Percentiles rank a stretch among this genome's conserved stretches.
Evolutionary conservation across 768 basidiomycete species (phyloP).

Genomic region (Leucocoprinus leucothites): DNA sequence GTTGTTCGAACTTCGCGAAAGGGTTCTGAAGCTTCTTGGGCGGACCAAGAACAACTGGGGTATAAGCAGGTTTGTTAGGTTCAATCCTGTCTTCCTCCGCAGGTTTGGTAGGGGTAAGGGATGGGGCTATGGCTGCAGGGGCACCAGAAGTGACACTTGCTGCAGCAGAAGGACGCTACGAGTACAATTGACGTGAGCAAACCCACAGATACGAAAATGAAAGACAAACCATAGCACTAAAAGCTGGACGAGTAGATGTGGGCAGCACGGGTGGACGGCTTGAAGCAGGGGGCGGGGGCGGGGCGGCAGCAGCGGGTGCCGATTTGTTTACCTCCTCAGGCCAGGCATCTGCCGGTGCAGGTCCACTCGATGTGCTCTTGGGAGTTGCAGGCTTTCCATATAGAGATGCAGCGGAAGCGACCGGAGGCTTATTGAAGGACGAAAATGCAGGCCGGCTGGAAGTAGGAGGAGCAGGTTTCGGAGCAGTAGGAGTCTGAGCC

Average conservation of each 20-base stretch:
- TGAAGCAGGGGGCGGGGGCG: slow-evolving; percentile 42
- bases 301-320: slow-evolving; percentile 31
- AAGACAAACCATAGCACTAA: slow-evolving; percentile 30
- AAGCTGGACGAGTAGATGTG: slow-evolving; percentile 26
- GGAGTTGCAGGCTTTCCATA: slow-evolving; percentile 35
- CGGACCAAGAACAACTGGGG: slow-evolving; percentile 78
- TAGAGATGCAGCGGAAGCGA: slow-evolving; percentile 38
- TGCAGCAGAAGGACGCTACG: slow-evolving; percentile 16
- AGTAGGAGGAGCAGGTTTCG: slow-evolving; percentile 35
- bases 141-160: slow-evolving; percentile 24
- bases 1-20: slow-evolving; percentile 61
- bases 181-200: neutral
- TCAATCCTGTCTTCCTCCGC: slow-evolving; percentile 79
- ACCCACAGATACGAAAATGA: neutral
- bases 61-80: slow-evolving; percentile 85
- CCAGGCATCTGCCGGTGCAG: slow-evolving; percentile 60
- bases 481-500: slow-evolving; percentile 35
- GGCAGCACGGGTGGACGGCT: slow-evolving; percentile 48
- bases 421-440: slow-evolving; percentile 25
- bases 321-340: slow-evolving; percentile 40
- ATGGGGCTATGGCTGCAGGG: slow-evolving; percentile 37
- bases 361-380: slow-evolving; percentile 21
- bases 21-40: slow-evolving; percentile 90
- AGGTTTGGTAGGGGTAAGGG: slow-evolving; percentile 61
- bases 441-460: slow-evolving; percentile 48